These are phyloP conservation scores for Fraxinus floribunda DNA, from an alignment of 305 asterid species.

Conservation along the genomic window DNA sequence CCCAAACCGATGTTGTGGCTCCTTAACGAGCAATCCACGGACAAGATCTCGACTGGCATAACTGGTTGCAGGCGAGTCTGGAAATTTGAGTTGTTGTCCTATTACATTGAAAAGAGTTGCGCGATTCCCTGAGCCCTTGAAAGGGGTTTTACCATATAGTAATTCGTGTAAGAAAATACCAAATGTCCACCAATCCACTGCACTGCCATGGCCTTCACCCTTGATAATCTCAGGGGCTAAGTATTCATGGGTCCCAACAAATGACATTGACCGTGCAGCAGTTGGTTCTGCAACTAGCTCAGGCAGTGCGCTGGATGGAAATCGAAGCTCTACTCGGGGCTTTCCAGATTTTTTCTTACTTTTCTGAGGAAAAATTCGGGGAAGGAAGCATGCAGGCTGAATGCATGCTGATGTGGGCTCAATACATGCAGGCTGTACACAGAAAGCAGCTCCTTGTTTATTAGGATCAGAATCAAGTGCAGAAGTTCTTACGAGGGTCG, in stretches of 20 bases:
- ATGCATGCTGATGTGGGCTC: constrained; percentile 83
- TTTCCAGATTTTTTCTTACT: constrained; percentile 57
- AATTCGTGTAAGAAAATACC: constrained; percentile 87
- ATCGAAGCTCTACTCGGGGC: constrained; percentile 46
- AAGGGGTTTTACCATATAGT: constrained; percentile 87
- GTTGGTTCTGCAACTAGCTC: constrained; percentile 96
- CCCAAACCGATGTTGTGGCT: constrained; percentile 90
- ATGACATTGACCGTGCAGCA: constrained; percentile 90
- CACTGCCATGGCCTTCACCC: constrained; percentile 98
- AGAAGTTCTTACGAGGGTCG: constrained; percentile 72
- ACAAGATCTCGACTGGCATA: constrained; percentile 86
- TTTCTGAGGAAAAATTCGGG: constrained; percentile 66
- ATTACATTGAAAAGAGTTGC: constrained; percentile 94
- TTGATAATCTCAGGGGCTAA: constrained; percentile 90
- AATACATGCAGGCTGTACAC: constrained; percentile 82
- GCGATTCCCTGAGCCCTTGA: constrained; percentile 89
- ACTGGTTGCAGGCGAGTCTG: constrained; percentile 87
- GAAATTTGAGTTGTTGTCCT: constrained; percentile 80
- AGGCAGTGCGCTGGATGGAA: constrained; percentile 51
- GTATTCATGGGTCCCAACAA: constrained; percentile 94
- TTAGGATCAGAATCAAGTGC: constrained; percentile 50
- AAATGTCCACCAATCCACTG: constrained; percentile 99
- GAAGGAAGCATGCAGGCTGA: constrained; percentile 90
- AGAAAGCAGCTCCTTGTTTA: constrained; percentile 63
- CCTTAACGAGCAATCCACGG: constrained; percentile 83